These are phyloP conservation scores for Verruconis gallopava DNA, from an alignment of 2,329 filamentous ascomycete species.

Conservation along the genomic window DNA sequence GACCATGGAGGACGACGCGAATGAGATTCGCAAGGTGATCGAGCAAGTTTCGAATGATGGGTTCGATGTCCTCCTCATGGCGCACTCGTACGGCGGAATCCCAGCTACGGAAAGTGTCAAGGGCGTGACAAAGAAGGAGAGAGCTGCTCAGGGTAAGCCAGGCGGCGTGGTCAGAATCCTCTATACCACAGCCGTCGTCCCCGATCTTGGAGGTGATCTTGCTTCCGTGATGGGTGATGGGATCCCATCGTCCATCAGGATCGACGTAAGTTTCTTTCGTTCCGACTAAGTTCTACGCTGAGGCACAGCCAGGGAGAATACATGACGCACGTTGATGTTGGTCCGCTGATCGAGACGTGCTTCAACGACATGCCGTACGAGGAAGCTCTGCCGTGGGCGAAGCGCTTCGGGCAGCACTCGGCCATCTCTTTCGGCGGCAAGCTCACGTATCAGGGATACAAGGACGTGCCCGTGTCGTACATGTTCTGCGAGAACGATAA, in stretches of 20 bases:
- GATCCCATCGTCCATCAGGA: not conserved
- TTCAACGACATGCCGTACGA: slow-evolving; percentile 15
- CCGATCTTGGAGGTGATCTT: not conserved
- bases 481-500: slow-evolving; percentile 26
- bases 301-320: not conserved
- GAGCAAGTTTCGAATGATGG: slow-evolving; percentile 18
- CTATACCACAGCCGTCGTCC: slow-evolving; percentile 12
- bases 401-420: slow-evolving; percentile 21
- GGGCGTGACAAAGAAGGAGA: slow-evolving; percentile 18
- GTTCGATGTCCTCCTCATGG: slow-evolving; percentile 21
- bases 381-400: slow-evolving; percentile 12
- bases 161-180: slow-evolving; percentile 21
- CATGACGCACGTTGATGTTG: slow-evolving; percentile 3
- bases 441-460: slow-evolving; percentile 29
- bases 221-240: slow-evolving; percentile 2
- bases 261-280: slow-evolving; percentile 1
- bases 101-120: slow-evolving; percentile 19
- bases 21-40: slow-evolving; percentile 16
- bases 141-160: slow-evolving; percentile 17
- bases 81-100: slow-evolving; percentile 26
- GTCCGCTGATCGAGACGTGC: slow-evolving; percentile 4
- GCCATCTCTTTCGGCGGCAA: slow-evolving; percentile 21
- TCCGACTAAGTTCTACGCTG: not conserved
- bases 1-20: slow-evolving; percentile 21
- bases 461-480: slow-evolving; percentile 28